Evolutionary conservation across 176 grass and related monocot genomes (phyloP).

Genomic region (Hordeum marinum): DNA sequence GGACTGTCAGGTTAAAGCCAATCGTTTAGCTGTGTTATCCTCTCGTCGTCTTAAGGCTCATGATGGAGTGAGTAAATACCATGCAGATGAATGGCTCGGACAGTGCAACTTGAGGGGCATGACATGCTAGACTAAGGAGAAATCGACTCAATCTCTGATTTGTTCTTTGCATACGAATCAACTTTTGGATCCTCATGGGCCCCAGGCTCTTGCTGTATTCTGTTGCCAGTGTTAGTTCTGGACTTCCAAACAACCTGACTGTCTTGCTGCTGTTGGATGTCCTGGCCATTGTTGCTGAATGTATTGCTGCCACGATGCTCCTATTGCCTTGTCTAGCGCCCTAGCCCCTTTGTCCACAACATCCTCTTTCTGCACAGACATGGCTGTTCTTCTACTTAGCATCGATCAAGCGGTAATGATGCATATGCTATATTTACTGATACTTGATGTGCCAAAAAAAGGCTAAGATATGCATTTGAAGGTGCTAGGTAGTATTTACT

Average conservation of each 20-base stretch:
- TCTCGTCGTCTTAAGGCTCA: not conserved
- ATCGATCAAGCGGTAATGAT: not conserved
- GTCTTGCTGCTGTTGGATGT: not conserved
- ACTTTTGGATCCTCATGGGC: not conserved
- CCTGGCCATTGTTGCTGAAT: not conserved
- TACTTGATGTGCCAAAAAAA: not conserved
- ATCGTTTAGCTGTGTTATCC: not conserved
- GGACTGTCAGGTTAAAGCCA: not conserved
- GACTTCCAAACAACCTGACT: not conserved
- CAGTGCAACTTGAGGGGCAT: not conserved
- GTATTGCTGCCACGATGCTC: not conserved
- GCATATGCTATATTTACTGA: not conserved
- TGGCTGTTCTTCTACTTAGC: not conserved
- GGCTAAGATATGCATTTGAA: not conserved
- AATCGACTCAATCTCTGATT: not conserved
- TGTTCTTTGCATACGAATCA: not conserved
- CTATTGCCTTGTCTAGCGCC: not conserved
- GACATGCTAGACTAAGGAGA: not conserved
- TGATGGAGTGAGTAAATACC: not conserved
- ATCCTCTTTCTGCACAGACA: not conserved
- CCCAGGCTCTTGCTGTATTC: not conserved
- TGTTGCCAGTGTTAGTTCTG: not conserved
- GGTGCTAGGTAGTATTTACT: not conserved
- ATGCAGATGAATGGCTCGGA: not conserved
- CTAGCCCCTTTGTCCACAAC: not conserved